Percentiles rank a stretch among this genome's conserved stretches.
phyloP scores from a whole-genome alignment of 257 asterid genomes.

The Solanum chiquidenum region DNA sequence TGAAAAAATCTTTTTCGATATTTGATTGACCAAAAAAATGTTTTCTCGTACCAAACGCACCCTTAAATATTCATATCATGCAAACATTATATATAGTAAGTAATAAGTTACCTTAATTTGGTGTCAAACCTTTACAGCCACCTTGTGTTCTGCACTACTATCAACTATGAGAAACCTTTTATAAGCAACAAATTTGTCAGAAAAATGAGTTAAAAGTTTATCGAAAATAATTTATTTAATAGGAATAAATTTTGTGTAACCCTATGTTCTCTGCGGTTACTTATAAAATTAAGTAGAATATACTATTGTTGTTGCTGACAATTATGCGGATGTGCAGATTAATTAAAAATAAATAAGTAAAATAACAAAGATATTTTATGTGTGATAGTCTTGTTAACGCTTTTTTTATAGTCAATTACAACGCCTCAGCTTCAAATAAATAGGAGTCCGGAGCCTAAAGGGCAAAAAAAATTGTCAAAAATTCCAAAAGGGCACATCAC shows the following conservation, averaged over 20 bases:
- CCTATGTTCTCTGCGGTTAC: rapidly evolving
- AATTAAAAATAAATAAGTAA: neutral
- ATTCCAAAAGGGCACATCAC: too few relatives aligned
- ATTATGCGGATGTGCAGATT: neutral
- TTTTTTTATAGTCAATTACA: neutral
- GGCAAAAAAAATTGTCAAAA: too few relatives aligned
- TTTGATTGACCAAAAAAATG: neutral
- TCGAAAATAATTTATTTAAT: neutral
- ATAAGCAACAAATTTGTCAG: neutral
- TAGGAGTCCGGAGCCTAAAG: too few relatives aligned
- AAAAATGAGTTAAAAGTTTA: neutral
- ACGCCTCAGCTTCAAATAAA: neutral
- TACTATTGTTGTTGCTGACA: neutral
- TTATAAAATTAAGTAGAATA: neutral
- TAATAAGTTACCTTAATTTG: neutral
- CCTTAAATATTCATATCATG: neutral
- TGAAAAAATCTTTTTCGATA: neutral
- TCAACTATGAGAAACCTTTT: neutral
- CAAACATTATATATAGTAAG: neutral
- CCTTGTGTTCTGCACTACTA: neutral
- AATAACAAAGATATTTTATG: too few relatives aligned
- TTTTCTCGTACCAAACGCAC: neutral
- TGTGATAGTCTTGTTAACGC: neutral
- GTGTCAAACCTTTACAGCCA: neutral
- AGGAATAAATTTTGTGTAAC: rapidly evolving